phyloP scores from a whole-genome alignment of 2,329 filamentous ascomycete genomes.

The Talaromyces verruculosus region DNA sequence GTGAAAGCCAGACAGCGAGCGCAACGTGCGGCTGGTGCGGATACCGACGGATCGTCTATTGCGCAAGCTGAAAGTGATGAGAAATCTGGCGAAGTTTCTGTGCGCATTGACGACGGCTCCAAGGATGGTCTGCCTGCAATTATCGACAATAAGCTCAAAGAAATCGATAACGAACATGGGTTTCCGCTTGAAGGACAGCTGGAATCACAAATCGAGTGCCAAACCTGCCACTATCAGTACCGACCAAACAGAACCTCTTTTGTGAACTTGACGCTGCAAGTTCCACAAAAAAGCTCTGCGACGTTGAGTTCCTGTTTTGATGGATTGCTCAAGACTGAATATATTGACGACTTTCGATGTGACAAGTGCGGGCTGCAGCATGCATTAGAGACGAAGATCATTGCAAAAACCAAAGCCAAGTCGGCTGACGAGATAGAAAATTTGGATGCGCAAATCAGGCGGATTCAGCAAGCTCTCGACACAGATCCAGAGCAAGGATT shows the following conservation, averaged over 20 bases:
- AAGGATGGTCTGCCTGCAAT: slow-evolving; percentile 35
- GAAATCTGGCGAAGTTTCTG: slow-evolving; percentile 31
- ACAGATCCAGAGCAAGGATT: slow-evolving; percentile 77
- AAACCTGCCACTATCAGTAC: slow-evolving; percentile 85
- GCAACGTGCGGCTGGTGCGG: slow-evolving; percentile 24
- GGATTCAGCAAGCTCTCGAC: slow-evolving; percentile 69
- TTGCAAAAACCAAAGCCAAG: slow-evolving; percentile 57
- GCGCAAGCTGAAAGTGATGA: slow-evolving; percentile 24
- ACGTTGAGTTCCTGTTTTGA: slow-evolving; percentile 88
- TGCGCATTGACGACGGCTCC: slow-evolving; percentile 38
- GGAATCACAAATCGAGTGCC: slow-evolving; percentile 93
- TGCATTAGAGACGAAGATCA: slow-evolving; percentile 64
- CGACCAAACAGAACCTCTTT: slow-evolving; percentile 81
- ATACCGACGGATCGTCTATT: slow-evolving; percentile 10
- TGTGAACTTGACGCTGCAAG: slow-evolving; percentile 86
- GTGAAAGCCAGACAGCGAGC: slow-evolving; percentile 63
- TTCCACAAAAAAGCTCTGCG: slow-evolving; percentile 78
- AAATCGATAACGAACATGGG: slow-evolving; percentile 49
- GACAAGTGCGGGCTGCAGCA: slow-evolving; percentile 87
- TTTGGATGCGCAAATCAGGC: slow-evolving; percentile 61
- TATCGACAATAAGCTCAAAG: slow-evolving; percentile 39
- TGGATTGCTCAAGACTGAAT: slow-evolving; percentile 88
- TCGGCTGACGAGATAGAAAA: slow-evolving; percentile 54
- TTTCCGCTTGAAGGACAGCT: slow-evolving; percentile 91
- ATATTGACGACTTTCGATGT: slow-evolving; percentile 96